A percentile compares a stretch with the other conserved stretches of the same genome.
Conservation (phyloP, 108 stramenopile species). For the Pinguiococcus pyrenoidosus region DNA sequence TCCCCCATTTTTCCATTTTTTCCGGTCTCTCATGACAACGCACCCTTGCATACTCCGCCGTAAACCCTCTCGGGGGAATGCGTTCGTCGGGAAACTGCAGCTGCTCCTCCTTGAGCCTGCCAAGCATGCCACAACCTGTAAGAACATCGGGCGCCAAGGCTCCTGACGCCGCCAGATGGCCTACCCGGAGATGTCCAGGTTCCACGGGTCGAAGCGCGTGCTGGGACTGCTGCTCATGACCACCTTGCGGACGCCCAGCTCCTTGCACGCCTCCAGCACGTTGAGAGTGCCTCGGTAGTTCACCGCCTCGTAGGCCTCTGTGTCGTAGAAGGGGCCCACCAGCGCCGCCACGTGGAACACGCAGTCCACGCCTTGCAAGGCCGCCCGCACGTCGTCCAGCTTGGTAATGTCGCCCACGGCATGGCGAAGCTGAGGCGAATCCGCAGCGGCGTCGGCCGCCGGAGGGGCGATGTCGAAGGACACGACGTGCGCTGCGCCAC, state of each 20-base stretch:
- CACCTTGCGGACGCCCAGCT: slow-evolving; percentile 63
- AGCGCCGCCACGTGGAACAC: slow-evolving; percentile 90
- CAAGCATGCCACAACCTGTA: no score
- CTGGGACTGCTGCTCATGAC: slow-evolving; percentile 81
- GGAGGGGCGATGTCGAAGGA: slow-evolving; percentile 77
- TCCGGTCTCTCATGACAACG: no score
- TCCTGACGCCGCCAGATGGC: neutral
- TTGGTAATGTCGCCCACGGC: slow-evolving; percentile 62
- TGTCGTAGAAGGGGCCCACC: slow-evolving; percentile 83
- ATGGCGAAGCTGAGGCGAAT: slow-evolving; percentile 9
- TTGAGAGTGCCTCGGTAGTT: slow-evolving; percentile 72
- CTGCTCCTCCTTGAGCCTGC: slow-evolving; percentile 15
- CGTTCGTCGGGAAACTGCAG: slow-evolving; percentile 3
- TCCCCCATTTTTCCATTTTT: no score
- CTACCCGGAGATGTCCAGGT: slow-evolving; percentile 60
- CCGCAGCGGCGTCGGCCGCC: slow-evolving; percentile 13
- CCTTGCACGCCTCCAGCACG: slow-evolving; percentile 51
- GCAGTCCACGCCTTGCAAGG: slow-evolving; percentile 58
- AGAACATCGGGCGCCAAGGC: no score
- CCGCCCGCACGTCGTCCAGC: slow-evolving; percentile 54
- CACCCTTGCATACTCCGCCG: no score
- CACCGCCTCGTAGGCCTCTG: slow-evolving; percentile 58
- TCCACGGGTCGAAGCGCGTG: slow-evolving; percentile 82
- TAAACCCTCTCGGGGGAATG: no score
- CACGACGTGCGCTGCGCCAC: slow-evolving; percentile 71